Conservation (phyloP, 2,329 filamentous ascomycete genomes). For the Zelopaecilomyces penicillatus region DNA sequence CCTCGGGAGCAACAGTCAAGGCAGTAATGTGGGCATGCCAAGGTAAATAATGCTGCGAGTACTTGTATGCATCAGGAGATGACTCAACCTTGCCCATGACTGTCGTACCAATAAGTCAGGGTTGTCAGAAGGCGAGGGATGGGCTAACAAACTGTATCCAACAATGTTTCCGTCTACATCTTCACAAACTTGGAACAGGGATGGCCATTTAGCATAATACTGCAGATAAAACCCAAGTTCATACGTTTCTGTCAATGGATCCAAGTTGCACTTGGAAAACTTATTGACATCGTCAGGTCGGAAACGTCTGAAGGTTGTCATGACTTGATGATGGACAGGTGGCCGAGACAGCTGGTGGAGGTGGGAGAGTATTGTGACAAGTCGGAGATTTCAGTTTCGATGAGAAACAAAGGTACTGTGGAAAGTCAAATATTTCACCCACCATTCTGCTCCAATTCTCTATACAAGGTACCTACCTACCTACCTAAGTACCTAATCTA, state of each 20-base stretch:
- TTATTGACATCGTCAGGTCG: slow-evolving; percentile 75
- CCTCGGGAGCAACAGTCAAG: slow-evolving; percentile 80
- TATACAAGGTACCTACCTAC: too few species aligned
- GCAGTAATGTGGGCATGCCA: slow-evolving; percentile 98
- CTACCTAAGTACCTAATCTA: too few species aligned
- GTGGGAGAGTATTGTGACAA: too few species aligned
- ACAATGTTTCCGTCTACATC: slow-evolving; percentile 81
- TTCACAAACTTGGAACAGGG: slow-evolving; percentile 87
- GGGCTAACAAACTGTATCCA: slow-evolving; percentile 67
- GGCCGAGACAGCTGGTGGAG: too few species aligned
- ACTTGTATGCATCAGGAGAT: slow-evolving; percentile 64
- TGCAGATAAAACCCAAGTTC: slow-evolving; percentile 91
- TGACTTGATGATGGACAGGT: slow-evolving; percentile 24
- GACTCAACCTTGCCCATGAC: slow-evolving; percentile 97
- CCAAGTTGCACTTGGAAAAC: slow-evolving; percentile 90
- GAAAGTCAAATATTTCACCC: too few species aligned
- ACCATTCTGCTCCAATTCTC: too few species aligned
- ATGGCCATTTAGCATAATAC: slow-evolving; percentile 93
- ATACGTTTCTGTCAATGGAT: slow-evolving; percentile 96
- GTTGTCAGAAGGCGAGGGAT: slow-evolving; percentile 1
- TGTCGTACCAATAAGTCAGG: slow-evolving; percentile 32
- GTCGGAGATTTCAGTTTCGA: too few species aligned
- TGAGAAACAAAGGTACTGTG: too few species aligned
- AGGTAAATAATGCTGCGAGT: slow-evolving; percentile 88
- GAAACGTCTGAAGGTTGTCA: slow-evolving; percentile 84